phyloP scores from a whole-genome alignment of 169 alveolate species.

The Perkinsus olseni region DNA sequence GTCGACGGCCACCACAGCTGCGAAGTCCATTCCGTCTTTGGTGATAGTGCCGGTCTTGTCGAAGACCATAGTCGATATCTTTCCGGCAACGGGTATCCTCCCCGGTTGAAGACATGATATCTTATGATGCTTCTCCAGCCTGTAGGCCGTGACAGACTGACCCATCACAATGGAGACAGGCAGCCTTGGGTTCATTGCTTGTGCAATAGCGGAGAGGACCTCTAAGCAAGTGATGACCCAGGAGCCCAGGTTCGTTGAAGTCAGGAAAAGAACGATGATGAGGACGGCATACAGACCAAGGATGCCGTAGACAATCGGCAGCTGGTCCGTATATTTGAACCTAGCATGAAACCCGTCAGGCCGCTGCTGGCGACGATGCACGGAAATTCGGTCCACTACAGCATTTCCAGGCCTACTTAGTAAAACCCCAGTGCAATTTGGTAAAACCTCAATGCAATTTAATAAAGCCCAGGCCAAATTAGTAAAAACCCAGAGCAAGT shows the following conservation, averaged over 20 bases:
- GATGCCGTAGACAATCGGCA: not conserved
- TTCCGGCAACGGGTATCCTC: constrained; percentile 9
- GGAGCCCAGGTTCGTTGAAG: too few species aligned
- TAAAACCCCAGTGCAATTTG: too few species aligned
- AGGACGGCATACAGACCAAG: not conserved
- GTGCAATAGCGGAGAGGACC: too few species aligned
- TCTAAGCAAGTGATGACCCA: too few species aligned
- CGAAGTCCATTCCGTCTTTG: not conserved
- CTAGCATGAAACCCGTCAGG: not conserved
- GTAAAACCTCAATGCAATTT: too few species aligned
- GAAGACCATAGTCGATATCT: not conserved
- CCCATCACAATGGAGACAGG: too few species aligned
- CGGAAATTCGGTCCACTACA: not conserved
- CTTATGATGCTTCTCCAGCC: not conserved
- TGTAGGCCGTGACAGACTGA: not conserved
- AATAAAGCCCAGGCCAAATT: too few species aligned
- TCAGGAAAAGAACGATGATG: not conserved
- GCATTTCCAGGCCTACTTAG: too few species aligned
- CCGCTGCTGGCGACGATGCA: not conserved
- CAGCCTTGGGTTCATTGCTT: too few species aligned
- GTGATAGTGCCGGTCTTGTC: constrained; percentile 14
- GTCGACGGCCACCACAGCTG: not conserved
- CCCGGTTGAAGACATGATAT: not conserved
- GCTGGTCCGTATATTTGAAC: not conserved
- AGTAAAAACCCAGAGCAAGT: too few species aligned